A percentile compares a stretch with the other conserved stretches of the same genome.
Conservation (phyloP, 768 basidiomycete genomes). For the Boletus rex-veris region DNA sequence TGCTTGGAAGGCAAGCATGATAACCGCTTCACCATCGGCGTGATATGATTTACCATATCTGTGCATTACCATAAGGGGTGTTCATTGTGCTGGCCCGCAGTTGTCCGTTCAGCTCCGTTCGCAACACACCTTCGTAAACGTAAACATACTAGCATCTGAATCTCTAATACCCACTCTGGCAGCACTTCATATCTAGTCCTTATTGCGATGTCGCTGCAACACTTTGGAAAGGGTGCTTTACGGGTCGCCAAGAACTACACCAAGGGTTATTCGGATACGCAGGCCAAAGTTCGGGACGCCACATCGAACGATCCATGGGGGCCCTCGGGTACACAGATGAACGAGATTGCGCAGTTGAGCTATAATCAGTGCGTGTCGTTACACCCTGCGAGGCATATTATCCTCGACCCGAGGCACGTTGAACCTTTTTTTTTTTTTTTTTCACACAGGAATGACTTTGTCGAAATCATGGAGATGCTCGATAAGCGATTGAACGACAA, state of each 20-base stretch:
- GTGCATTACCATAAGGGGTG: slow-evolving; percentile 2
- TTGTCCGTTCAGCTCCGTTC: slow-evolving; percentile 15
- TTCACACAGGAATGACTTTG: slow-evolving; percentile 75
- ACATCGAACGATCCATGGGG: slow-evolving; percentile 99
- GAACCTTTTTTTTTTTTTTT: neutral
- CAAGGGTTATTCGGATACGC: slow-evolving; percentile 91
- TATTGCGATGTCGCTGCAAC: slow-evolving; percentile 53
- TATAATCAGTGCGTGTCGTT: slow-evolving; percentile 80
- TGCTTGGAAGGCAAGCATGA: slow-evolving; percentile 89
- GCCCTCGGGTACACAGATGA: slow-evolving; percentile 97
- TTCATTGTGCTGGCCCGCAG: slow-evolving; percentile 5
- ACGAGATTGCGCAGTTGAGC: slow-evolving; percentile 94
- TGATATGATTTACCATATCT: neutral
- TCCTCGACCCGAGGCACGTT: no score
- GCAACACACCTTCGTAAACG: slow-evolving; percentile 14
- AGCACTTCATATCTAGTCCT: neutral
- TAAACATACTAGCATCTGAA: slow-evolving; percentile 3
- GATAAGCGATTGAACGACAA: slow-evolving; percentile 98
- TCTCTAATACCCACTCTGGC: slow-evolving; percentile 12
- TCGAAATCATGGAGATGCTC: slow-evolving; percentile 99
- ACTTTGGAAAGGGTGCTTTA: slow-evolving; percentile 81
- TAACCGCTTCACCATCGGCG: slow-evolving; percentile 86
- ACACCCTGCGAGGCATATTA: neutral
- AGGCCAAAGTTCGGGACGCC: slow-evolving; percentile 93
- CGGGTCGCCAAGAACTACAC: slow-evolving; percentile 95